Conservation (phyloP, 2,329 filamentous ascomycete species). For the Ophiostoma triangulosporum region DNA sequence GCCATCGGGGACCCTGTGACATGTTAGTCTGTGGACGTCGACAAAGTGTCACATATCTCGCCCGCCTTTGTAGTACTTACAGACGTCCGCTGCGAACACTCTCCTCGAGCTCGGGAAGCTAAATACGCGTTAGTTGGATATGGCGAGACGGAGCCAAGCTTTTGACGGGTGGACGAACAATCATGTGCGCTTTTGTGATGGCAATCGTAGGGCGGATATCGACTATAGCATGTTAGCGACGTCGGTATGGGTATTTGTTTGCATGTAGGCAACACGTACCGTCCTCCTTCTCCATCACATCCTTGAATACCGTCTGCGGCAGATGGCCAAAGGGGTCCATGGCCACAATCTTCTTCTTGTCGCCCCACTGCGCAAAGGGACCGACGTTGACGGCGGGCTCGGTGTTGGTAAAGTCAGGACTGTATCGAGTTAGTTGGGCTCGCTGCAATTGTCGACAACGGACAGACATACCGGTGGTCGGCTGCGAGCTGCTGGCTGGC, state of each 20-base stretch:
- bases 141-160: background rate
- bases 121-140: background rate
- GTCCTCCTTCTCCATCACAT: slow-evolving; percentile 63
- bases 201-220: slow-evolving; percentile 86
- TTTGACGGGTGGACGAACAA: background rate
- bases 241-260: too few relatives aligned
- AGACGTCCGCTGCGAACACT: slow-evolving; percentile 71
- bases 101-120: slow-evolving; percentile 82
- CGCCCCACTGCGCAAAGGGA: slow-evolving; percentile 78
- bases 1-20: slow-evolving; percentile 51
- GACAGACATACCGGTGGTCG: slow-evolving; percentile 45
- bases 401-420: slow-evolving; percentile 57
- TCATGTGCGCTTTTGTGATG: slow-evolving; percentile 88
- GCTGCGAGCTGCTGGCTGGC: slow-evolving; percentile 78
- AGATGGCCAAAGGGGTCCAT: slow-evolving; percentile 94
- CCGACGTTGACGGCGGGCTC: slow-evolving; percentile 85
- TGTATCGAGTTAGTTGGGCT: slow-evolving; percentile 14
- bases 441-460: too few relatives aligned
- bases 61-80: slow-evolving; percentile 19
- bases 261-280: too few relatives aligned
- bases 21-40: background rate
- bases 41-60: background rate
- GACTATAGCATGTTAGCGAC: slow-evolving; percentile 27
- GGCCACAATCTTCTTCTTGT: slow-evolving; percentile 86
- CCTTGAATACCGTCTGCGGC: slow-evolving; percentile 68